Conservation (phyloP, 225 moss, liverwort and hornwort genomes). For the Sphagnum tenellum region DNA sequence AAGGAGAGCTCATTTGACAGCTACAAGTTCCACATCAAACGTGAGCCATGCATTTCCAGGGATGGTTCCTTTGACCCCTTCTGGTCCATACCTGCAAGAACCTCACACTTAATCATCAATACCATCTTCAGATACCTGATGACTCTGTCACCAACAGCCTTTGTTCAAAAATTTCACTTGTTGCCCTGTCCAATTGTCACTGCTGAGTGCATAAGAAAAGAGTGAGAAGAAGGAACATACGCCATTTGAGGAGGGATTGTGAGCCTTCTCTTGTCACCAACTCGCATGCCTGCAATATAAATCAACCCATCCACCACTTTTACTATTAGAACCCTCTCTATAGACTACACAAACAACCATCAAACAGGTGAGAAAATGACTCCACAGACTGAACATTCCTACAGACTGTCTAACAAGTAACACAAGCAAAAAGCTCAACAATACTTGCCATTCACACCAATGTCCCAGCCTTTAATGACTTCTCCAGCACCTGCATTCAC, state of each 20-base stretch:
- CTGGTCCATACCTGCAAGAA: conserved; percentile 58
- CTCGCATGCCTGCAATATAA: conserved; percentile 62
- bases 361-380: too few relatives aligned
- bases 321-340: too few relatives aligned
- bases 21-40: conserved; percentile 77
- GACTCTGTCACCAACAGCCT: too few relatives aligned
- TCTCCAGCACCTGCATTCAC: conserved; percentile 66
- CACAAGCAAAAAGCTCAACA: too few relatives aligned
- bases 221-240: conserved; percentile 24
- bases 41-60: conserved; percentile 81
- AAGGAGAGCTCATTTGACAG: conserved; percentile 36
- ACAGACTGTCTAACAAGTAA: too few relatives aligned
- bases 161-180: too few relatives aligned
- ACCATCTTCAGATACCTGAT: neutral
- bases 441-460: conserved; percentile 66
- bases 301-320: too few relatives aligned
- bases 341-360: too few relatives aligned
- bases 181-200: too few relatives aligned
- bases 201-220: too few relatives aligned
- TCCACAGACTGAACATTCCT: too few relatives aligned
- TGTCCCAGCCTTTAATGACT: conserved; percentile 97
- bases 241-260: conserved; percentile 84
- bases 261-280: conserved; percentile 92
- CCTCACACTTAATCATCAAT: neutral
- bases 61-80: conserved; percentile 52